A percentile compares a stretch with the other conserved stretches of the same genome.
Conservation (phyloP, 2,329 filamentous ascomycete species). For the Colletotrichum euphorbiae region DNA sequence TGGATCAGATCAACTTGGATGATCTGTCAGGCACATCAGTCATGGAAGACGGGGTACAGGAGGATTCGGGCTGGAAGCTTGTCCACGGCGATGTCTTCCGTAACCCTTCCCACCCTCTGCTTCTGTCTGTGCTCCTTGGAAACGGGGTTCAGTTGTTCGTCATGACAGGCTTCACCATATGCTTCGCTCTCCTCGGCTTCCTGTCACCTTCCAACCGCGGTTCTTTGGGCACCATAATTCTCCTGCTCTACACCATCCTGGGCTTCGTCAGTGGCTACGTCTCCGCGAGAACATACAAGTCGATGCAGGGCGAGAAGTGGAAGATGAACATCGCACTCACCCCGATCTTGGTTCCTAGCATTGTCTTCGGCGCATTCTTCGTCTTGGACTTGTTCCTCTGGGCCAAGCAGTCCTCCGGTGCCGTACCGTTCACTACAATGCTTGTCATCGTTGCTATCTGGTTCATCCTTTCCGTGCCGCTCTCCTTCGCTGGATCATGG, state of each 20-base stretch:
- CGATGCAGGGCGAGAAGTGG: slow-evolving; percentile 92
- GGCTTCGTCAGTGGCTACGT: slow-evolving; percentile 93
- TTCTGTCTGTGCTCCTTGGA: slow-evolving; percentile 88
- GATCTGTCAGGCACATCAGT: slow-evolving; percentile 84
- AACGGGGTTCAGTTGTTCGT: slow-evolving; percentile 97
- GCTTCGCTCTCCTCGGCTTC: slow-evolving; percentile 93
- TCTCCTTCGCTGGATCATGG: slow-evolving; percentile 93
- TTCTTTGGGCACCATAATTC: slow-evolving; percentile 91
- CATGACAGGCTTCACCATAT: slow-evolving; percentile 95
- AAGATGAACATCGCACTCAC: slow-evolving; percentile 93
- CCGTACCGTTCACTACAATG: slow-evolving; percentile 97
- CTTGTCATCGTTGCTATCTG: slow-evolving; percentile 91
- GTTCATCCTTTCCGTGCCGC: slow-evolving; percentile 95
- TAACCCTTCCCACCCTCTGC: slow-evolving; percentile 81
- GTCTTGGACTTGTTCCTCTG: slow-evolving; percentile 95
- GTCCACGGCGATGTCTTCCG: slow-evolving; percentile 98
- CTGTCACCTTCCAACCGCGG: slow-evolving; percentile 96
- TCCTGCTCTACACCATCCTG: slow-evolving; percentile 92
- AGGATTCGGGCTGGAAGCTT: slow-evolving; percentile 98
- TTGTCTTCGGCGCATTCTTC: slow-evolving; percentile 92
- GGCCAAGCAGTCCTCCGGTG: slow-evolving; percentile 91
- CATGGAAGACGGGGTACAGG: slow-evolving; percentile 92
- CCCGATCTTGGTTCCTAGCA: slow-evolving; percentile 83
- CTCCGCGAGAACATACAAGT: slow-evolving; percentile 92
- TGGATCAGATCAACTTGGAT: slow-evolving; percentile 91